Base-by-base conservation (phyloP, 2,329 filamentous ascomycete species). In the Talaromyces amestolkiae region DNA sequence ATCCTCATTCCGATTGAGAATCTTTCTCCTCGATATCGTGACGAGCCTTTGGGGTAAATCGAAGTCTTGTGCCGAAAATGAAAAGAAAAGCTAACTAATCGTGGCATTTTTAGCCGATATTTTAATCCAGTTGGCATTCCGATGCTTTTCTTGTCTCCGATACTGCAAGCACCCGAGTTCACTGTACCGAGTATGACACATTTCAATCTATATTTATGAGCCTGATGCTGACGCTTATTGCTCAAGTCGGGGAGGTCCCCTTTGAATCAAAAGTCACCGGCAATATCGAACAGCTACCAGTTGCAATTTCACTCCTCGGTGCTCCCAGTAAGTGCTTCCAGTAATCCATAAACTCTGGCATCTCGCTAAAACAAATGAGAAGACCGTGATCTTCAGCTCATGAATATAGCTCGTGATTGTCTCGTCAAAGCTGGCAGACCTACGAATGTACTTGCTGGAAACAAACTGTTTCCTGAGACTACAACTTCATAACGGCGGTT, bases 161-260 rank as follows among this genome's bases (percentile, higher is more conserved):
- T 61, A n/a, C 15, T 61, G 10, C 24, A 51, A 31, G 39, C 59
- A 27, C 59, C 59, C 31, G 59, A 19, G 3, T 61, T 61, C 13
- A 39, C 59, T 17, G 45, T 61, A 13, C 59, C 59, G 22, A 51
- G 59, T 61, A 61, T 24, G 41, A 58, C 17, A 17, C 41, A 19
- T 43, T 15, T 27, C 27, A 31, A 27, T 11, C 8, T 54, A n/a
- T 7, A 22, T 33, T 35, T 54, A 5, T 33, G 35, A 15, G 13
- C 7, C 13, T 54, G 10, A 49, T 49, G 13, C 51, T 54, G 15
- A 54, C 19, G 17, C 8, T 5, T 9, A 4, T 31, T 24, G 19
- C 37, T 19, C 4, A 45, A 59, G 56, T 59, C 24, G 56, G 37
- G 1, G 19, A 45, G 39, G 39, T 59, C n/a, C 39, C 56, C 9